Percentiles rank a stretch among this genome's conserved stretches.
phyloP scores from a whole-genome alignment of 106 monocot species.

The Dendrobium chrysotoxum region DNA sequence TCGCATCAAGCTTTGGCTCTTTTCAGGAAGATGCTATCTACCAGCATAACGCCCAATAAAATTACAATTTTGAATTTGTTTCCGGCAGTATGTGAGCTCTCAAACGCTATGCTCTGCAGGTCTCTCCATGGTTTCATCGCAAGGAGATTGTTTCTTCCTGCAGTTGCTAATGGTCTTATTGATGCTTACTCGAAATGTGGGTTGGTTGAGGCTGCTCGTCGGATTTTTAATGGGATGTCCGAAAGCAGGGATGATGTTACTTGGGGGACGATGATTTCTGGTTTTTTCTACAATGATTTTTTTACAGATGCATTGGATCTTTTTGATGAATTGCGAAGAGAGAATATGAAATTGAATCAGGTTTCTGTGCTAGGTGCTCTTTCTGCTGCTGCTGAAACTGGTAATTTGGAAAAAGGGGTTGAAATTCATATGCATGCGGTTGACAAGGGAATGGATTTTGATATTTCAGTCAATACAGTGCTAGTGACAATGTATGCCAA shows the following conservation, averaged over 20 bases:
- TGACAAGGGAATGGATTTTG: conserved; percentile 21
- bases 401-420: conserved; percentile 43
- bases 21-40: conserved; percentile 31
- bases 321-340: conserved; percentile 36
- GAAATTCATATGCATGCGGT: conserved; percentile 39
- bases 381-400: conserved; percentile 51
- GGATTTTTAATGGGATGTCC: conserved; percentile 42
- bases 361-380: conserved; percentile 56
- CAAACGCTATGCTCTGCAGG: conserved; percentile 27
- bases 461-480: conserved; percentile 36
- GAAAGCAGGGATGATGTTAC: conserved; percentile 38
- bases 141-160: conserved; percentile 21
- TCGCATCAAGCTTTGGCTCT: conserved; percentile 31
- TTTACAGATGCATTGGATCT: conserved; percentile 43
- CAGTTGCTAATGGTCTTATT: conserved; percentile 55
- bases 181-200: conserved; percentile 71
- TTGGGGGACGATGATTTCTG: conserved; percentile 74
- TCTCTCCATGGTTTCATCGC: conserved; percentile 44
- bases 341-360: conserved; percentile 25
- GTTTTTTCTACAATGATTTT: conserved; percentile 38
- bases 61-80: conserved; percentile 65
- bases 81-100: conserved; percentile 42
- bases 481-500: conserved; percentile 65
- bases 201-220: conserved; percentile 22
- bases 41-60: conserved; percentile 24